Evolutionary conservation across 108 stramenopile genomes (phyloP).

Genomic region (Cylindrotheca fusiformis): DNA sequence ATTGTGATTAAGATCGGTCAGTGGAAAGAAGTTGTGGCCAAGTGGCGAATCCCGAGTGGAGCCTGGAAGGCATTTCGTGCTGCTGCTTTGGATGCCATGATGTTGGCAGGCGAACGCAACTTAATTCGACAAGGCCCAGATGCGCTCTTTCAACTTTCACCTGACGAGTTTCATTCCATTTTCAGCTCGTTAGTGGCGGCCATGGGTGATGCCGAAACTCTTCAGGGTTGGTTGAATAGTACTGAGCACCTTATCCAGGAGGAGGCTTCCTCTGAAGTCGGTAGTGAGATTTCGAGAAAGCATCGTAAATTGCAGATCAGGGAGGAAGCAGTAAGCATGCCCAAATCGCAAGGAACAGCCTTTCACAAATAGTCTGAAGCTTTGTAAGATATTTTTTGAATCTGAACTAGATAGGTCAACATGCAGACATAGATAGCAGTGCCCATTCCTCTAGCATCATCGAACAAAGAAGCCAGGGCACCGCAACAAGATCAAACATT

Average conservation of each 20-base stretch:
- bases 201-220: constrained; percentile 14
- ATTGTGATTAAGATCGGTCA: background rate
- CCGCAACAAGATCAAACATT: too few species aligned
- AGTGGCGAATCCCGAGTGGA: constrained; percentile 3
- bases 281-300: constrained; percentile 1
- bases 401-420: background rate
- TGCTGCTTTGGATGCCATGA: constrained; percentile 2
- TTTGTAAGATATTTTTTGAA: background rate
- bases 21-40: constrained; percentile 6
- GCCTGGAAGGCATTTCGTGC: constrained; percentile 3
- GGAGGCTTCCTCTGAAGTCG: background rate
- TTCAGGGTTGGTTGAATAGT: constrained; percentile 10
- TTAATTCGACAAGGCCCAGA: constrained; percentile 1
- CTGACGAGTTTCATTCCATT: constrained; percentile 2
- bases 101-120: constrained; percentile 1
- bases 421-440: too few species aligned
- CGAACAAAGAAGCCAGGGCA: too few species aligned
- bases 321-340: constrained; percentile 5
- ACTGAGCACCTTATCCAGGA: constrained; percentile 7
- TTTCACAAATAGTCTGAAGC: background rate
- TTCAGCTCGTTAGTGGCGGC: constrained; percentile 5
- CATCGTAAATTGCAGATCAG: constrained; percentile 3
- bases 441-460: too few species aligned
- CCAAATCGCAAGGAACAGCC: constrained; percentile 4
- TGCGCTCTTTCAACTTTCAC: constrained; percentile 7